Base-by-base conservation (phyloP, 306 rosid species). In the Quillaja saponaria region DNA sequence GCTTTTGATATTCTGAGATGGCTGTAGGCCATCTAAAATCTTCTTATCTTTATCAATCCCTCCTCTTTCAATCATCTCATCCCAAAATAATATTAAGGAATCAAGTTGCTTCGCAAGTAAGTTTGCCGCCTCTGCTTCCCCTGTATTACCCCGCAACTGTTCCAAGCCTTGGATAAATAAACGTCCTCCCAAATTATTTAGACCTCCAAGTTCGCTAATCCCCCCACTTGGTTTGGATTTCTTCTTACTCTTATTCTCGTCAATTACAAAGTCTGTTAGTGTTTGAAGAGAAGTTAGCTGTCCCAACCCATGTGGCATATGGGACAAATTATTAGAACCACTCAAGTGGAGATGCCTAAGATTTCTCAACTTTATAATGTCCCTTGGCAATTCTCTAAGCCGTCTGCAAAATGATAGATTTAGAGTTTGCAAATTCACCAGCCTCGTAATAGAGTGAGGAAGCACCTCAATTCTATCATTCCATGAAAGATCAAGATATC, bases 381-480 rank as follows among this genome's bases (percentile, higher is more conserved):
- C 49, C 4, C 16, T 6, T 1, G 63, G 63, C 13, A 58, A 39
- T 40, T 39, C 34, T 5, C 3, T 18, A 13, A 58, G 63, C n/a
- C n/a, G n/a, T 21, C 6, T 16, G 3, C 18, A 11, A 58, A 49
- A 58, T 6, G 33, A 56, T 0, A 72, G 56, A 18, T 31, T 64
- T 19, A 72, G 8, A 0, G 77, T 72, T 0, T 57, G 67, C 71
- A 72, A 34, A 10, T 49, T 11, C 2, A 7, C 4, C 6, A 71
- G 57, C 55, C 34, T 39, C 25, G 67, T 34, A 15, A 64, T 51
- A 6, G 73, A 65, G 57, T 6, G 3, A 0, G 73, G 72, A 8
- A 66, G 70, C 15, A 42, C 54, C 31, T 34, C 49, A 0, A 61
- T 44, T 31, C 34, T 50, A 12, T 47, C 17, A 3, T 65, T 72